Base-by-base conservation (phyloP, 192 early-diverging fungal genomes). In the Obelidium mucronatum region DNA sequence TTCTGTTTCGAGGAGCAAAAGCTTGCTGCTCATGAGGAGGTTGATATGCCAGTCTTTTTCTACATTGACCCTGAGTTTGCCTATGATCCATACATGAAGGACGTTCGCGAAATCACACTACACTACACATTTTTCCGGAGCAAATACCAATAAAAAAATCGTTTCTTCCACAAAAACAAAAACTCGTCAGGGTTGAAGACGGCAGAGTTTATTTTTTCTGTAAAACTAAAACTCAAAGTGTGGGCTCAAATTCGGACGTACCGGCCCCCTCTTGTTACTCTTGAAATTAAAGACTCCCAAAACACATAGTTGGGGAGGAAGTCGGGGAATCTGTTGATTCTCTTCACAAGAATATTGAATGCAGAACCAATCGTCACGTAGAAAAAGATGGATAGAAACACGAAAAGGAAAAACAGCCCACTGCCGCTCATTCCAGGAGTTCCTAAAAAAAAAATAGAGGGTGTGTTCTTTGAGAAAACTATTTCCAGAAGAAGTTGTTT, bases 1-100 rank as follows among this genome's bases (percentile, higher is more conserved):
- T 99, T 99, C 75, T 99, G 97, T 80, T 99, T 99, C 86, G 97
- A 99, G 74, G 96, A 98, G 81, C 97, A 99, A 81, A 92, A 91
- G 81, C 83, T 99, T 69, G 86, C 85, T 65, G 91, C 95, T 0
- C 88, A 88, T 11, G 97, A 99, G 81, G 90, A 95, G 61, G 93
- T 99, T 3, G 97, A 99, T 72, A 87, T 87, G 86, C 86, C 86
- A 2, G 85, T 86, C 37, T 99, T 99, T 69, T 99, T 99, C 81
- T 99, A 95, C 77, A 93, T 99, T 66, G 97, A 99, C 71, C 97
- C 97, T 0, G 97, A 95, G 80, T 95, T 99, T 88, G 88, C 90
- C 22, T 85, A 91, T 40, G 97, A 99, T 84, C 96, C 96, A 31
- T 87, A 92, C 70, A 98, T 96, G 94, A 93, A 93, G 75, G 95